Evolutionary conservation across 257 asterid species (phyloP).

Genomic region (Cruciata laevipes): DNA sequence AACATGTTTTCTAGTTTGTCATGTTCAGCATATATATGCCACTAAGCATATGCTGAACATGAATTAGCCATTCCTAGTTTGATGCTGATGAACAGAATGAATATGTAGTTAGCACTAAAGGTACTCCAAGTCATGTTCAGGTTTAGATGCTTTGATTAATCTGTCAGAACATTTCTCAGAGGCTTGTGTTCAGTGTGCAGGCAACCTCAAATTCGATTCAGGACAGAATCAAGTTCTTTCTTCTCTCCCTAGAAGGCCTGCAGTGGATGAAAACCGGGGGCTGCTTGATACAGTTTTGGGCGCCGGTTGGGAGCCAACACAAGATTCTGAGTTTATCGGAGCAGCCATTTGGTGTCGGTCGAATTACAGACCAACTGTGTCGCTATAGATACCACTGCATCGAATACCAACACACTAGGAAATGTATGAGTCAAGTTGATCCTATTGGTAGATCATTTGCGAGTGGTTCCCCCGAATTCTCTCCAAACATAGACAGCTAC

Average conservation of each 20-base stretch:
- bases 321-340: background rate
- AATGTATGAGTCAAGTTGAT: background rate
- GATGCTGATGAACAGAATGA: too few species aligned
- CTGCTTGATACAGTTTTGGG: slow-evolving; percentile 2
- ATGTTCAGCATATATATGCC: too few species aligned
- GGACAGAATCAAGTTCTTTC: background rate
- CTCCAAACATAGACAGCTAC: background rate
- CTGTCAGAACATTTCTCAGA: too few species aligned
- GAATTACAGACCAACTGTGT: background rate
- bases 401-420: background rate
- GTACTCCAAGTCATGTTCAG: too few species aligned
- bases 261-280: background rate
- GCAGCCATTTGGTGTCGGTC: background rate
- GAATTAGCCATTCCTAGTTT: too few species aligned
- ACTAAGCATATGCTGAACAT: too few species aligned
- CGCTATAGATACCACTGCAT: background rate
- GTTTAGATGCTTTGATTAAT: too few species aligned
- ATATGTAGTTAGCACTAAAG: too few species aligned
- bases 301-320: background rate
- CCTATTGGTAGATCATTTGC: background rate
- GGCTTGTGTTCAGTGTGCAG: background rate
- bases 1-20: too few species aligned
- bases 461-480: background rate
- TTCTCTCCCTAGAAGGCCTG: background rate
- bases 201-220: background rate